phyloP scores from a whole-genome alignment of 2,329 filamentous ascomycete genomes.

The Calonectria montana region DNA sequence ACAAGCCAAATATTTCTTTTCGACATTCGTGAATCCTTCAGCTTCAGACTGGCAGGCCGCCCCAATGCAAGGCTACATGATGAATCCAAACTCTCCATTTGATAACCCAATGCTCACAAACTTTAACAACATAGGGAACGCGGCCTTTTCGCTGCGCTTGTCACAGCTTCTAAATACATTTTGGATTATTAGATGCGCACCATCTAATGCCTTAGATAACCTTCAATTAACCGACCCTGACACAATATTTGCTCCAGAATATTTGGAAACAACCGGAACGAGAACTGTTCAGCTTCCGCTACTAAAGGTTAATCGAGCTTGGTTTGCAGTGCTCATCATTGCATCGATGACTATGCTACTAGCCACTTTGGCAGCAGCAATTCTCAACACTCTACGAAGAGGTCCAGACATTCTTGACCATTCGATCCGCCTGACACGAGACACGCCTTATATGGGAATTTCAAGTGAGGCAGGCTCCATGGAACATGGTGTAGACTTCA shows the following conservation, averaged over 20 bases:
- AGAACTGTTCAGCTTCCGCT: background rate
- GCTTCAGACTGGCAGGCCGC: background rate
- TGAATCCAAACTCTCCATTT: conserved; percentile 6
- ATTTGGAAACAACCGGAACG: background rate
- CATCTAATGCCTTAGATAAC: background rate
- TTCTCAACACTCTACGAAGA: background rate
- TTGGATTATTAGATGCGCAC: conserved; percentile 10
- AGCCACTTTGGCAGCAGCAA: background rate
- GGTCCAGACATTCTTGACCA: conserved; percentile 17
- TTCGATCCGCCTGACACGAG: background rate
- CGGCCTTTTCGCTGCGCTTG: background rate
- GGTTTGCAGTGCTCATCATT: conserved; percentile 9
- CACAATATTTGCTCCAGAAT: background rate
- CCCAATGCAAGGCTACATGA: conserved; percentile 7
- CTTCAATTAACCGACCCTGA: background rate
- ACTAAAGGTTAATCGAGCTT: background rate
- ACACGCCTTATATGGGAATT: conserved; percentile 1
- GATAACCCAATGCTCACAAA: background rate
- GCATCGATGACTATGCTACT: conserved; percentile 5
- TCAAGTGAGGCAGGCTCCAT: background rate
- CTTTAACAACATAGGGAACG: background rate
- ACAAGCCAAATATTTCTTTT: background rate
- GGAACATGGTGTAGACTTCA: conserved; percentile 13
- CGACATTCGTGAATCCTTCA: background rate
- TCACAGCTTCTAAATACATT: conserved; percentile 14